Conservation (phyloP, 1,139 yeast species). For the Debaryomycetaceae sp. region DNA sequence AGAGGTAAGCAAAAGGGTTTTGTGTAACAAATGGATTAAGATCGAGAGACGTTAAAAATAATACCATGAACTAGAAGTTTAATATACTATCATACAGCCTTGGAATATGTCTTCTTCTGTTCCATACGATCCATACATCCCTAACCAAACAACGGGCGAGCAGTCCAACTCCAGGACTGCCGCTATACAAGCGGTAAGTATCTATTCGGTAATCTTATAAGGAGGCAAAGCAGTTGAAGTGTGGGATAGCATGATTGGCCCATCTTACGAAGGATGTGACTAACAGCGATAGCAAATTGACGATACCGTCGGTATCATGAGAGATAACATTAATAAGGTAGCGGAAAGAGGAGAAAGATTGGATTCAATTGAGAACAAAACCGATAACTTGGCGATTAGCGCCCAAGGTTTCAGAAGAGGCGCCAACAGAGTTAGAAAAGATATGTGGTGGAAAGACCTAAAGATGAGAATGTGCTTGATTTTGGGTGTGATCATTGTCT, state of each 20-base stretch:
- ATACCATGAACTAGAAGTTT: not conserved
- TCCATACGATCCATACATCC: conserved; percentile 89
- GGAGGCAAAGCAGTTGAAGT: not conserved
- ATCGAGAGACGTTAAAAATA: not conserved
- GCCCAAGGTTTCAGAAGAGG: conserved; percentile 97
- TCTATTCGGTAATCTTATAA: not conserved
- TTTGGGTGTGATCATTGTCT: conserved; percentile 70
- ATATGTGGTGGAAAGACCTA: conserved; percentile 99
- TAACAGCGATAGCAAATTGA: conserved; percentile 66
- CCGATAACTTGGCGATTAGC: conserved; percentile 86
- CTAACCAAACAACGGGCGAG: conserved; percentile 54
- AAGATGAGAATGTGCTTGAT: conserved; percentile 94
- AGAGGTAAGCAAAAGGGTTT: not conserved
- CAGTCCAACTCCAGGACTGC: conserved; percentile 69
- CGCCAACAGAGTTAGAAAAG: conserved; percentile 95
- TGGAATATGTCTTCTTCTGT: conserved; percentile 67
- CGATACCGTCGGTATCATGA: conserved; percentile 96
- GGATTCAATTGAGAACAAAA: conserved; percentile 89
- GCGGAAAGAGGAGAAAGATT: conserved; percentile 94
- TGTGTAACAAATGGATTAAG: not conserved
- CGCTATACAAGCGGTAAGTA: conserved; percentile 76
- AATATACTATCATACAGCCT: not conserved
- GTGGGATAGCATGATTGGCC: not conserved
- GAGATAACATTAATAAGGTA: conserved; percentile 94
- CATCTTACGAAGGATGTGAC: conserved; percentile 6